Base-by-base conservation (phyloP, 306 rosid species). In the Fragaria iinumae region DNA sequence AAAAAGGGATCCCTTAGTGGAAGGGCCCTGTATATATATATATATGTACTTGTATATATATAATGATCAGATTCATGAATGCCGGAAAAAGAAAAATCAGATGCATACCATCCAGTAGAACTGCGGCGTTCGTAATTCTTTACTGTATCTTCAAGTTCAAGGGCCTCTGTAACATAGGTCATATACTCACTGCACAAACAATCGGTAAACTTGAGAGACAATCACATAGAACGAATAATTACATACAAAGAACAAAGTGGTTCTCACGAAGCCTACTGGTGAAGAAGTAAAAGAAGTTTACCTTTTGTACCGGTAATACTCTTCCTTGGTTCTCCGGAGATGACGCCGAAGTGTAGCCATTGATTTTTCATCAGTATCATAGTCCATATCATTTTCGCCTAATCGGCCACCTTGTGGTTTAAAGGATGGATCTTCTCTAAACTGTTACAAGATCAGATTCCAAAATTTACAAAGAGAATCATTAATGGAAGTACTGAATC, bases 331-430 rank as follows among this genome's bases (percentile, higher is more conserved):
- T 85, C 92, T 86, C 74, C 97, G 97, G 73, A 95, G 97, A 86
- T 92, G 97, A 66, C 96, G 90, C 86, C 99, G 87, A 68, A 95
- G 90, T 38, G 92, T 84, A 72, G 99, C 99, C 99, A 95, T 95
- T 72, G 99, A 95, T 83, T 95, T 95, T 84, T 95, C 97, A 69
- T 95, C 99, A 20, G 97, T 92, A 84, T 95, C 99, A 73, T 95
- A 95, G 82, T 95, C 99, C 93, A 95, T 92, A 83, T 95, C 99
- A 14, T 85, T 90, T 84, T 83, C 97, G 57, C 97, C 99, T 9
- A 95, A 85, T 72, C 60, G 91, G 23, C 97, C 97, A 79, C 99
- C 97, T 84, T 92, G 99, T 53, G 97, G 97, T 83, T 88, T 95
- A 87, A 95, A 95, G 71, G 97, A 89, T 50, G 99, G 96, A 75